A percentile compares a stretch with the other conserved stretches of the same genome.
Conservation (phyloP, 2,329 filamentous ascomycete species). For the Clonostachys byssicola region DNA sequence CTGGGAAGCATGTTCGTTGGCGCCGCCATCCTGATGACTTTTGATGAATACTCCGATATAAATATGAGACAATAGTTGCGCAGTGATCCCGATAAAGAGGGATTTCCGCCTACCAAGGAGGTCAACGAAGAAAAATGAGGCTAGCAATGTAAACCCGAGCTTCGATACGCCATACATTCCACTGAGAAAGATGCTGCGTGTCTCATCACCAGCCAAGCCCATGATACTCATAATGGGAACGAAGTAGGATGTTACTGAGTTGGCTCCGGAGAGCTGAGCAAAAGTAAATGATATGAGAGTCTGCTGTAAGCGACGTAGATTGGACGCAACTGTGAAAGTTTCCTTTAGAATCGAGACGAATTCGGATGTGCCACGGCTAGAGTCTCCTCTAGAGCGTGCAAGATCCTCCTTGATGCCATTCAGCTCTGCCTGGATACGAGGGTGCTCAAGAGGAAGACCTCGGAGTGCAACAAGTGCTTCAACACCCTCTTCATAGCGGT, state of each 20-base stretch:
- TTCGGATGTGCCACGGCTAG: no score
- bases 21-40: constrained; percentile 14
- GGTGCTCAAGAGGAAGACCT: constrained; percentile 13
- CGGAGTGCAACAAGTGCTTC: constrained; percentile 11
- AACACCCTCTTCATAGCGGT: constrained; percentile 16
- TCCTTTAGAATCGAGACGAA: constrained; percentile 14
- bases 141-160: constrained; percentile 32
- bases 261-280: constrained; percentile 37
- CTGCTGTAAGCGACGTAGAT: constrained; percentile 32
- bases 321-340: constrained; percentile 25
- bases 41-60: constrained; percentile 35
- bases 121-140: constrained; percentile 37
- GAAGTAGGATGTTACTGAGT: constrained; percentile 36
- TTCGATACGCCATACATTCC: constrained; percentile 38
- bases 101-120: constrained; percentile 32
- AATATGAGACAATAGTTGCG: constrained; percentile 32
- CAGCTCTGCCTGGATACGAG: constrained; percentile 10
- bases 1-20: constrained; percentile 19
- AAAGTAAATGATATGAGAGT: constrained; percentile 27
- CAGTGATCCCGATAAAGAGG: constrained; percentile 23
- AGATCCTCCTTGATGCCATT: constrained; percentile 14
- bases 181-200: constrained; percentile 27
- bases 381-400: background rate
- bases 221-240: constrained; percentile 33
- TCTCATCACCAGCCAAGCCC: constrained; percentile 19